Base-by-base conservation (phyloP, 306 rosid species). In the Acacia acuminata region DNA sequence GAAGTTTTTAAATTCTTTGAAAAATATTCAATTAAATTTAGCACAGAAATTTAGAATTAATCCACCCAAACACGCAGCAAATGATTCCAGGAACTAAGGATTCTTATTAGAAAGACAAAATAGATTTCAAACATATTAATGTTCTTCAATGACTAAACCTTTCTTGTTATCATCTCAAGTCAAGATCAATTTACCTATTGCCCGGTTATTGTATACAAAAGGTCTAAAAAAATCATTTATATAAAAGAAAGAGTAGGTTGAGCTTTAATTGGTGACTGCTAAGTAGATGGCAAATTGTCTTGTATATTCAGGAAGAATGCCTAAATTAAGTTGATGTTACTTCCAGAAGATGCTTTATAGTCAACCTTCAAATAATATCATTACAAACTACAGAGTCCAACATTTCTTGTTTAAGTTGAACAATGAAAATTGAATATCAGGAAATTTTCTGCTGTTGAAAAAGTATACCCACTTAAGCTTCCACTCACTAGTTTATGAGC, bases 241-340 rank as follows among this genome's bases (percentile, higher is more conserved):
- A n/a, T 53, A 53, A 53, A 38, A 68, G 9, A 20, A 68, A 58
- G 73, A 24, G 34, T 25, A 36, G 63, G 63, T 42, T 27, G 56
- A 45, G n/a, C 44, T 67, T 65, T 10, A 25, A 22, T 84, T 19
- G 74, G 70, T 47, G 61, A 68, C 81, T 69, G 30, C 63, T 68
- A 43, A 68, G 43, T 80, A 38, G 64, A 9, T 55, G 73, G 76
- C 74, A 50, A 63, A 38, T 63, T n/a, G 81, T 51, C 81, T 77
- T 63, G 78, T 55, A 80, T 73, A 53, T 80, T 80, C 25, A 20
- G 60, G 81, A 71, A 82, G 44, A 77, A 20, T 44, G 27, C 42
- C 70, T 16, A 36, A 73, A 73, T 32, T 66, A 15, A 16, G 24
- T 66, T 34, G 71, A 66, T 66, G 22, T 32, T 34, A 68, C 43